Percentiles rank a stretch among this genome's conserved stretches.
Evolutionary conservation across 1,284 basidiomycete species (phyloP).

Genomic region (Marasmius oreades): DNA sequence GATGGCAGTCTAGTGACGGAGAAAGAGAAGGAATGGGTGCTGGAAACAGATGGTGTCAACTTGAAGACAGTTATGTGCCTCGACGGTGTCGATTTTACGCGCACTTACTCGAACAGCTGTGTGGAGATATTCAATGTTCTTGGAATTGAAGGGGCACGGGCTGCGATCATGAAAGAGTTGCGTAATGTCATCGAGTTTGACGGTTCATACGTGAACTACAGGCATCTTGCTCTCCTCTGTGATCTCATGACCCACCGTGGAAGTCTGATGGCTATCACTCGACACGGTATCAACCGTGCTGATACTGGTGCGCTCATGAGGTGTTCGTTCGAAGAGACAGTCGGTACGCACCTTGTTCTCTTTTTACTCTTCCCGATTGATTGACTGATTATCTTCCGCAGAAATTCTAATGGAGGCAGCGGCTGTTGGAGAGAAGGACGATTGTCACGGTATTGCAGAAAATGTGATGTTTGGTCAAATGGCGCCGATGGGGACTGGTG

Average conservation of each 20-base stretch:
- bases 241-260: slow-evolving; percentile 99
- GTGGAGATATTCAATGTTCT: slow-evolving; percentile 96
- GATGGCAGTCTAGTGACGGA: slow-evolving; percentile 63
- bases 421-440: slow-evolving; percentile 95
- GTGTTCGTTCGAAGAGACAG: background rate
- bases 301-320: slow-evolving; percentile 76
- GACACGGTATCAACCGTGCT: slow-evolving; percentile 98
- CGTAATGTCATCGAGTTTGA: slow-evolving; percentile 97
- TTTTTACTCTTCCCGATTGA: slow-evolving; percentile 90
- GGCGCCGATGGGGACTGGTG: slow-evolving; percentile 96
- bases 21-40: slow-evolving; percentile 85
- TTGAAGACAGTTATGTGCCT: slow-evolving; percentile 92
- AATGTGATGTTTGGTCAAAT: slow-evolving; percentile 99
- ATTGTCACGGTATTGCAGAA: slow-evolving; percentile 97
- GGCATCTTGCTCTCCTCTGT: slow-evolving; percentile 92
- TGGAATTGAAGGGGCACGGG: slow-evolving; percentile 96
- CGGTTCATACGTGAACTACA: slow-evolving; percentile 99
- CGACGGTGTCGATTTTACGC: slow-evolving; percentile 89
- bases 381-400: slow-evolving; percentile 99
- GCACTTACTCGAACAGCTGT: slow-evolving; percentile 97
- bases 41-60: slow-evolving; percentile 97
- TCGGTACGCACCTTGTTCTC: slow-evolving; percentile 55
- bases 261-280: slow-evolving; percentile 96
- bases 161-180: slow-evolving; percentile 90
- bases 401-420: slow-evolving; percentile 99